These are phyloP conservation scores for Botrytis porri DNA, from an alignment of 2,329 filamentous ascomycete species.

Conservation along the genomic window DNA sequence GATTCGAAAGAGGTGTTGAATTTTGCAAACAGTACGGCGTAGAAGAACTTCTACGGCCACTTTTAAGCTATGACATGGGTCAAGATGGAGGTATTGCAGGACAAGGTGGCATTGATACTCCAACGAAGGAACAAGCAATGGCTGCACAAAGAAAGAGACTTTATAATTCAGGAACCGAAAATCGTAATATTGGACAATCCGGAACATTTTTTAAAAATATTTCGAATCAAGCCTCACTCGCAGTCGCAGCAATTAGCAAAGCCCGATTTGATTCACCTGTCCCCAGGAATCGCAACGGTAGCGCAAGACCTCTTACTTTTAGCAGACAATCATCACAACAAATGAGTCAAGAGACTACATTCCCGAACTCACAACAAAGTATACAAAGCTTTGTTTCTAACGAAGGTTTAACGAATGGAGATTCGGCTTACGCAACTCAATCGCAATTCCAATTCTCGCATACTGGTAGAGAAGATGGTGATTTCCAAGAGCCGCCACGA, in stretches of 20 bases:
- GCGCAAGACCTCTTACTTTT: constrained; percentile 65
- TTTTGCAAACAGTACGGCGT: constrained; percentile 81
- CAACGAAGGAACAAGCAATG: constrained; percentile 98
- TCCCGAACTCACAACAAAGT: constrained; percentile 82
- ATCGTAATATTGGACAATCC: constrained; percentile 61
- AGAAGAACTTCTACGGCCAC: constrained; percentile 69
- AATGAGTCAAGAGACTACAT: constrained; percentile 59
- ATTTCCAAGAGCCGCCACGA: constrained; percentile 71
- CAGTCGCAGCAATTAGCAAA: constrained; percentile 94
- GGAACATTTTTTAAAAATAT: constrained; percentile 98
- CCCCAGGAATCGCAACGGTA: constrained; percentile 57
- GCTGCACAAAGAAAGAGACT: constrained; percentile 89
- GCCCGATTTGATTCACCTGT: constrained; percentile 87
- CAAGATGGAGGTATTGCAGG: constrained; percentile 70
- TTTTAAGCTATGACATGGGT: constrained; percentile 78
- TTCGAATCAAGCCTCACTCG: constrained; percentile 86
- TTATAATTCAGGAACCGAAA: constrained; percentile 74
- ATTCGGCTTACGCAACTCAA: constrained; percentile 68
- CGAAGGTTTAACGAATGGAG: constrained; percentile 64
- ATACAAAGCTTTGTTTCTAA: constrained; percentile 70
- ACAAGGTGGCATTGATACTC: constrained; percentile 80
- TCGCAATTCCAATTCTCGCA: constrained; percentile 32
- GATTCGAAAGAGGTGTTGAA: constrained; percentile 85
- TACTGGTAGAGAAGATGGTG: constrained; percentile 44
- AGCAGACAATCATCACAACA: constrained; percentile 72